Conservation (phyloP, 2,329 filamentous ascomycete genomes). For the Intubia oerlemansii region DNA sequence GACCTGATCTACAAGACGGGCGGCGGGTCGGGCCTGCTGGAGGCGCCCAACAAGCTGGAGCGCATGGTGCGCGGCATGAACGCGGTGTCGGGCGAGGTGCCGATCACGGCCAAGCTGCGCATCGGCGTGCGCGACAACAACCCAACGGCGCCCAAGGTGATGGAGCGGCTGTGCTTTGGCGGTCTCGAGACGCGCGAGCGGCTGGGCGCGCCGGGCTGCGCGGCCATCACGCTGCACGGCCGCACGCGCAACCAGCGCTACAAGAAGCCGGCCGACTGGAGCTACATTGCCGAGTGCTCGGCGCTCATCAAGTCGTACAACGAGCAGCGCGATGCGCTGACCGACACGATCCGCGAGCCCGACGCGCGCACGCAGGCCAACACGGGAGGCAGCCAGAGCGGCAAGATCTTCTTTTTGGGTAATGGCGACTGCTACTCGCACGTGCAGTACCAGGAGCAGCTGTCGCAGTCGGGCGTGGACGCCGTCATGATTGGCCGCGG, state of each 20-base stretch:
- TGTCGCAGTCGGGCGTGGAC: slow-evolving; percentile 63
- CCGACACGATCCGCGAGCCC: slow-evolving; percentile 59
- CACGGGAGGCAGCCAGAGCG: slow-evolving; percentile 28
- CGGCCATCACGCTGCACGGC: slow-evolving; percentile 89
- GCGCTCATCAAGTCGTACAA: slow-evolving; percentile 67
- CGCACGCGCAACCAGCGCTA: slow-evolving; percentile 89
- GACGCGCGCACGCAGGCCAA: slow-evolving; percentile 55
- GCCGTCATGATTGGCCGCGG: slow-evolving; percentile 95
- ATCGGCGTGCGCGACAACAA: slow-evolving; percentile 72
- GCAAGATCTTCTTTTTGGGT: slow-evolving; percentile 70
- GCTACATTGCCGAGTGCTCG: slow-evolving; percentile 79
- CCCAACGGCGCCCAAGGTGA: slow-evolving; percentile 51
- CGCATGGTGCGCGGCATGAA: slow-evolving; percentile 96
- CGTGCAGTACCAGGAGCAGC: slow-evolving; percentile 60
- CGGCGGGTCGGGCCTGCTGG: slow-evolving; percentile 80
- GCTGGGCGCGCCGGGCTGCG: slow-evolving; percentile 61
- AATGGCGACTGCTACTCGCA: slow-evolving; percentile 96
- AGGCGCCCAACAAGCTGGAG: slow-evolving; percentile 69
- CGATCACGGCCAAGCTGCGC: slow-evolving; percentile 86
- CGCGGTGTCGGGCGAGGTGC: slow-evolving; percentile 69
- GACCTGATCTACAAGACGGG: slow-evolving; percentile 80
- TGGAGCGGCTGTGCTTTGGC: slow-evolving; percentile 67
- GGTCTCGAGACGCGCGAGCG: slow-evolving; percentile 47
- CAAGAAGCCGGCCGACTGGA: slow-evolving; percentile 81
- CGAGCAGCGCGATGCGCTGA: slow-evolving; percentile 37